Percentiles rank a stretch among this genome's conserved stretches.
phyloP scores from a whole-genome alignment of 1,139 yeast genomes.

The Lodderomyces theae region DNA sequence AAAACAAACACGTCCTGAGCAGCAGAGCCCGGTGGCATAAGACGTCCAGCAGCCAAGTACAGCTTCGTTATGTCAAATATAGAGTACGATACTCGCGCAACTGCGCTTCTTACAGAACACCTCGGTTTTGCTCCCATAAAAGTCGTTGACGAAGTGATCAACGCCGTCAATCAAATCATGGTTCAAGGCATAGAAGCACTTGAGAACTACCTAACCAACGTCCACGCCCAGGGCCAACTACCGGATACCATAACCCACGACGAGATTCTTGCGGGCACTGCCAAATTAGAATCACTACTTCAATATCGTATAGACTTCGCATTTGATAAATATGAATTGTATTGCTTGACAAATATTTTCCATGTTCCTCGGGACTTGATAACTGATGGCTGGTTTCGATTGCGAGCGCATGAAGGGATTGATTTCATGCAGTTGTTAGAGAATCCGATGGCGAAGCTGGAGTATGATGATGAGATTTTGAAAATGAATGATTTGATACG shows the following conservation, averaged over 20 bases:
- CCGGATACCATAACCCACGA: slow-evolving; percentile 19
- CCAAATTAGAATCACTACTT: slow-evolving; percentile 71
- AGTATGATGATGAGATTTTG: slow-evolving; percentile 36
- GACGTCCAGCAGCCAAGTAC: too few species aligned
- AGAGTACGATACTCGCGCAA: slow-evolving; percentile 12
- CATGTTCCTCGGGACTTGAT: slow-evolving; percentile 69
- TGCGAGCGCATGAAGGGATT: slow-evolving; percentile 67
- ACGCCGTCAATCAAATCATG: slow-evolving; percentile 82
- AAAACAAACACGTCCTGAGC: neutral
- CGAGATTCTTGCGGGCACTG: slow-evolving; percentile 76
- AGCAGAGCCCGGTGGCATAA: neutral
- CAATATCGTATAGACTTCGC: slow-evolving; percentile 80
- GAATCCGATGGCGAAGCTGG: slow-evolving; percentile 16
- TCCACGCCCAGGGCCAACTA: slow-evolving; percentile 16
- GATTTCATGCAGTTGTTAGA: slow-evolving; percentile 22
- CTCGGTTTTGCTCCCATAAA: slow-evolving; percentile 86
- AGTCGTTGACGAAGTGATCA: slow-evolving; percentile 82
- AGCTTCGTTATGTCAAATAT: neutral
- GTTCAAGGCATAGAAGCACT: slow-evolving; percentile 80
- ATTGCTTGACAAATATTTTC: slow-evolving; percentile 73
- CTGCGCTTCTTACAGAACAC: slow-evolving; percentile 64
- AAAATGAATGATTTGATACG: slow-evolving; percentile 42
- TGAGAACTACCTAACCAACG: slow-evolving; percentile 57
- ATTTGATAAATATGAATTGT: slow-evolving; percentile 84
- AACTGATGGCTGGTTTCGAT: slow-evolving; percentile 61